These are phyloP conservation scores for Plasmodium coatneyi DNA, from an alignment of 169 alveolate genomes.

Conservation along the genomic window DNA sequence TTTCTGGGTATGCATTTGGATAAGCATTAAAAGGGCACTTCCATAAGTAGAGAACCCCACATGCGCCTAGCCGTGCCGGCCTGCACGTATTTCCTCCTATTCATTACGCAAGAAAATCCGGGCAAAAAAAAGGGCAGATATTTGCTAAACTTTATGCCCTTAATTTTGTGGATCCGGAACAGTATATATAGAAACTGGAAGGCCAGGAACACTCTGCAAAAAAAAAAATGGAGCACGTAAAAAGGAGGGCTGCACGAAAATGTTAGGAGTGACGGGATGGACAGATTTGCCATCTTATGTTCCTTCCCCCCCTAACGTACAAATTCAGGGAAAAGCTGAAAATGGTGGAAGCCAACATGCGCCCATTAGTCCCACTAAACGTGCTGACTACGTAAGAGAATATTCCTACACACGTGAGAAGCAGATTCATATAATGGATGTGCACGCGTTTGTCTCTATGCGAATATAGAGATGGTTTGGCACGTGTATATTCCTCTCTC, in stretches of 20 bases:
- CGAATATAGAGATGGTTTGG: neutral
- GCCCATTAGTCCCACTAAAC: slow-evolving; percentile 6
- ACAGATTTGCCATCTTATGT: neutral
- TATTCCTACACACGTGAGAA: slow-evolving; percentile 24
- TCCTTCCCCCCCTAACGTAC: neutral
- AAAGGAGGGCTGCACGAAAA: neutral
- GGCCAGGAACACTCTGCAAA: slow-evolving; percentile 23
- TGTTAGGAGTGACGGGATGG: neutral
- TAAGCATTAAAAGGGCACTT: neutral
- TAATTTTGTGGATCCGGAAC: slow-evolving; percentile 34
- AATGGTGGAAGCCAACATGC: slow-evolving; percentile 12
- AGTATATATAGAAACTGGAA: slow-evolving; percentile 36
- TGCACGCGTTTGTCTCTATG: neutral
- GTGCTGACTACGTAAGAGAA: slow-evolving; percentile 30
- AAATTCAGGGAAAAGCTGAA: slow-evolving; percentile 53
- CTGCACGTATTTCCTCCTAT: neutral
- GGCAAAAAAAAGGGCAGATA: slow-evolving; percentile 41
- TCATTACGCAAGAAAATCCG: slow-evolving; percentile 47
- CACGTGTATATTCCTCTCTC: neutral
- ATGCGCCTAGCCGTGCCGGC: neutral
- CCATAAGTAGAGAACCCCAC: neutral
- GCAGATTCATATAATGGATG: neutral
- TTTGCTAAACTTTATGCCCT: slow-evolving; percentile 6
- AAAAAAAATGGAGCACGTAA: neutral
- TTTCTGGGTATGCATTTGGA: neutral